Evolutionary conservation across 2,329 filamentous ascomycete genomes (phyloP).

Genomic region (Exophiala oligosperma): DNA sequence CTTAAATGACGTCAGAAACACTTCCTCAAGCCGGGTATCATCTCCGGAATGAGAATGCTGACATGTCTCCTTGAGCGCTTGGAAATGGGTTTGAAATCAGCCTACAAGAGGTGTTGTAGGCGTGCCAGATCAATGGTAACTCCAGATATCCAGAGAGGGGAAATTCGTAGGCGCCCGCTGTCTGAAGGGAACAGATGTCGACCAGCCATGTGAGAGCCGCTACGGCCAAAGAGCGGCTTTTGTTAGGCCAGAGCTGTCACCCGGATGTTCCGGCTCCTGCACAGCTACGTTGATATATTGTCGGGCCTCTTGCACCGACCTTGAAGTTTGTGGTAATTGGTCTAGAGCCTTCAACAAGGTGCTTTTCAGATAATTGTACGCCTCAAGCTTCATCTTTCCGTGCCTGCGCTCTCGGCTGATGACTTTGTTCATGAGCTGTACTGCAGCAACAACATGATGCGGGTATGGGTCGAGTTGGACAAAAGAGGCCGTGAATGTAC

Average conservation of each 20-base stretch:
- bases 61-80: too few relatives aligned
- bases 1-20: too few relatives aligned
- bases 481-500: constrained; percentile 27
- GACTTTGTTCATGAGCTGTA: constrained; percentile 33
- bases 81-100: too few relatives aligned
- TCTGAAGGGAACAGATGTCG: too few relatives aligned
- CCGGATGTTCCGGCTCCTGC: constrained; percentile 1
- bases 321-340: constrained; percentile 34
- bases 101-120: too few relatives aligned
- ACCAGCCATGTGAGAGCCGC: neutral
- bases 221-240: neutral
- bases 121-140: too few relatives aligned
- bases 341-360: constrained; percentile 31
- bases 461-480: constrained; percentile 36
- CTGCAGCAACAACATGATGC: constrained; percentile 33
- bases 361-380: constrained; percentile 29
- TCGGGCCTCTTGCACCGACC: constrained; percentile 31
- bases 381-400: constrained; percentile 29
- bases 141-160: too few relatives aligned
- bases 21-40: too few relatives aligned
- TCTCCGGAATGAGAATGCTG: too few relatives aligned
- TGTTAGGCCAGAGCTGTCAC: neutral
- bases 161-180: too few relatives aligned
- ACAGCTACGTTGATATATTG: constrained; percentile 18
- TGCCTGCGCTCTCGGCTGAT: constrained; percentile 31